These are phyloP conservation scores for Dispira parvispora DNA, from an alignment of 192 early-diverging fungal genomes.

Conservation along the genomic window DNA sequence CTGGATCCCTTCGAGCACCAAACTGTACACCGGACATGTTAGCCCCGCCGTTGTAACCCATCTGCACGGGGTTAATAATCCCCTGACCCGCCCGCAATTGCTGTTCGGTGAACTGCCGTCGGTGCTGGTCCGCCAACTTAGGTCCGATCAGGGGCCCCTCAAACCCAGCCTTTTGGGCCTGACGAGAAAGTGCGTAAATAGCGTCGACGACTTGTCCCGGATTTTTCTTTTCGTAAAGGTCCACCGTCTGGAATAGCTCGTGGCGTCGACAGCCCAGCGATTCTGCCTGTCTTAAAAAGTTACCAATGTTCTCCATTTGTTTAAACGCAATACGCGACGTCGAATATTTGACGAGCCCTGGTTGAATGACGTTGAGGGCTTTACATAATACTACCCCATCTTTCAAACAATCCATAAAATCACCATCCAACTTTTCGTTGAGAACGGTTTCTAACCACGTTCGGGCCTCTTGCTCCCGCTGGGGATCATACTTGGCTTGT, in stretches of 20 bases:
- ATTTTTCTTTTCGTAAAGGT: constrained; percentile 65
- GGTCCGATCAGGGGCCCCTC: constrained; percentile 41
- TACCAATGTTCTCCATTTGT: constrained; percentile 78
- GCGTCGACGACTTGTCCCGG: constrained; percentile 47
- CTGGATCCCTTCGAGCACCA: not conserved
- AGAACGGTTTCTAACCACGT: constrained; percentile 31
- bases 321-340: constrained; percentile 56
- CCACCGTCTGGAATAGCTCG: constrained; percentile 70
- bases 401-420: constrained; percentile 52
- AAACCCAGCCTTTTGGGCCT: constrained; percentile 41
- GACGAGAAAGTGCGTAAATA: constrained; percentile 52
- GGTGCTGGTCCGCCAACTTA: constrained; percentile 49
- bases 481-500: constrained; percentile 18
- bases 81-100: not conserved
- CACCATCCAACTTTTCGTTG: constrained; percentile 30
- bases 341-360: constrained; percentile 37
- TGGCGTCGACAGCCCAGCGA: constrained; percentile 48
- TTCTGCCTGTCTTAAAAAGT: constrained; percentile 40
- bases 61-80: constrained; percentile 8
- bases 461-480: constrained; percentile 38
- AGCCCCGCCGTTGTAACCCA: constrained; percentile 9
- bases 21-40: not conserved
- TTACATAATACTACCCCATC: constrained; percentile 62
- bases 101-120: not conserved
- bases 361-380: constrained; percentile 16